Evolutionary conservation across 2,329 filamentous ascomycete genomes (phyloP).

Genomic region (Hypoxylon sp.): DNA sequence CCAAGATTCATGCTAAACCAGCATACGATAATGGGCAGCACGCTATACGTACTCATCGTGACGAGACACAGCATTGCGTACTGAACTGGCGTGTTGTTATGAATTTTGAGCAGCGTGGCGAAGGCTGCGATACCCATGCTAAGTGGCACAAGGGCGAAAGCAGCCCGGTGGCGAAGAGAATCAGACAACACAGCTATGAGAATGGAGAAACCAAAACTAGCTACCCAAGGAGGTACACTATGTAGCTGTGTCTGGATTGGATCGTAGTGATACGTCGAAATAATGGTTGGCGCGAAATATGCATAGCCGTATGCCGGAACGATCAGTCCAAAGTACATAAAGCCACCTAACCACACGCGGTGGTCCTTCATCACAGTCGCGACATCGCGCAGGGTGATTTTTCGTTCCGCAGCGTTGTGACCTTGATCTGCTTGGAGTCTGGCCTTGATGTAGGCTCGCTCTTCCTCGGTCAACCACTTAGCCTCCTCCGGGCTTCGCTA

Average conservation of each 20-base stretch:
- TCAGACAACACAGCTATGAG: constrained; percentile 80
- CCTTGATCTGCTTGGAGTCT: constrained; percentile 79
- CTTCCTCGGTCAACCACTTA: constrained; percentile 79
- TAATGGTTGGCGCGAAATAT: constrained; percentile 81
- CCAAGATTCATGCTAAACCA: constrained; percentile 87
- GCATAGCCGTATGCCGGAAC: constrained; percentile 84
- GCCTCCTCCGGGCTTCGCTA: constrained; percentile 73
- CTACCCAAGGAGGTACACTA: constrained; percentile 71
- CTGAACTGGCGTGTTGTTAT: constrained; percentile 74
- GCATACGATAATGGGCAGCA: constrained; percentile 90
- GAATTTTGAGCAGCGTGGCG: constrained; percentile 77
- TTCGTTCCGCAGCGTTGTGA: constrained; percentile 72
- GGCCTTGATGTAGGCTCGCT: constrained; percentile 74
- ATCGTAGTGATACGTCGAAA: constrained; percentile 74
- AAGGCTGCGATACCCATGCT: constrained; percentile 80
- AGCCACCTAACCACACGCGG: constrained; percentile 78
- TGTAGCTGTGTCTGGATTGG: constrained; percentile 70
- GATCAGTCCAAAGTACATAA: constrained; percentile 86
- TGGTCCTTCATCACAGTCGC: constrained; percentile 76
- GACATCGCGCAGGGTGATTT: constrained; percentile 71
- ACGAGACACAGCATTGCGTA: constrained; percentile 88
- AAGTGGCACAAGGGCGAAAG: constrained; percentile 78
- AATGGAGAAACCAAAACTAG: constrained; percentile 84
- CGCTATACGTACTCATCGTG: constrained; percentile 82
- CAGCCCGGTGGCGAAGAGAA: constrained; percentile 77